Percentiles rank a stretch among this genome's conserved stretches.
Conservation (phyloP, 257 asterid species). For the Solanum sejunctum region DNA sequence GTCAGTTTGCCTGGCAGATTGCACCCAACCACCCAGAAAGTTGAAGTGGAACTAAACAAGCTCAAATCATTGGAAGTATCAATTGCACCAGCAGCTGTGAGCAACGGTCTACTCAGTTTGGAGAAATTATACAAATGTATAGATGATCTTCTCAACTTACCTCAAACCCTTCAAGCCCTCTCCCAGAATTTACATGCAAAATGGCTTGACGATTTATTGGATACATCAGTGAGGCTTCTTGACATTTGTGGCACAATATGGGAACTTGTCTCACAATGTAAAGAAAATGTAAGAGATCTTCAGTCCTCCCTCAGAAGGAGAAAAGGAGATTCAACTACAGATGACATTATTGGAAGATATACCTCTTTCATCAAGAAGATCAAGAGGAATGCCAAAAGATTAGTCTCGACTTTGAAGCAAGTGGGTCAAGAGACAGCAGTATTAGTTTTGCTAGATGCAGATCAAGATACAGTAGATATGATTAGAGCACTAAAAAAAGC, state of each 20-base stretch:
- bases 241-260: background rate
- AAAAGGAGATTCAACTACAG: slow-evolving; percentile 8
- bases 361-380: slow-evolving; percentile 9
- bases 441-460: slow-evolving; percentile 7
- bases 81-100: background rate
- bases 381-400: slow-evolving; percentile 13
- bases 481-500: slow-evolving; percentile 17
- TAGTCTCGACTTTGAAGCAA: slow-evolving; percentile 7
- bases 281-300: slow-evolving; percentile 4
- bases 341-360: background rate
- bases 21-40: background rate
- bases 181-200: background rate
- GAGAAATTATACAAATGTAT: slow-evolving; percentile 4
- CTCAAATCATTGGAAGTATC: background rate
- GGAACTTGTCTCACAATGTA: background rate
- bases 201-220: background rate
- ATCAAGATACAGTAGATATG: slow-evolving; percentile 9
- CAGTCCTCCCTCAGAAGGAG: background rate
- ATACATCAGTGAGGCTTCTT: background rate
- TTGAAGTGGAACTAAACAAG: slow-evolving; percentile 3
- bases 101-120: slow-evolving; percentile 3
- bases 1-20: slow-evolving; percentile 1
- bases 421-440: slow-evolving; percentile 5
- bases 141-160: slow-evolving; percentile 19
- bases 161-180: background rate